A percentile compares a stretch with the other conserved stretches of the same genome.
Evolutionary conservation across 2,329 filamentous ascomycete genomes (phyloP).

Genomic region (Tetracladium maxilliforme): DNA sequence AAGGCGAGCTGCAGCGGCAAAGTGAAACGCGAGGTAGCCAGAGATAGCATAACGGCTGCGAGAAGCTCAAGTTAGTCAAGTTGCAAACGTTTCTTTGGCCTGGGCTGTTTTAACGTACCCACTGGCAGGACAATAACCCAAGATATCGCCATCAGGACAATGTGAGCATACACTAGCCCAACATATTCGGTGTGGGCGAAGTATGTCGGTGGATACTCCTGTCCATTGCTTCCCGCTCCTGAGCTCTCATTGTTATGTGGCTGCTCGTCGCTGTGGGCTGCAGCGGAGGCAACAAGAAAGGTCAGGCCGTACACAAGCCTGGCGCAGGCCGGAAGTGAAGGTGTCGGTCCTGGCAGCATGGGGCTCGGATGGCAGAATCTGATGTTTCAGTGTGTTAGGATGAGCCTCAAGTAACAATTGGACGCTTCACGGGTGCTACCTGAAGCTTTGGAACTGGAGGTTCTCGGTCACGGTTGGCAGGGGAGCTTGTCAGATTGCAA

Average conservation of each 20-base stretch:
- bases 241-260: no score
- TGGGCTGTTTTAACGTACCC: slow-evolving; percentile 42
- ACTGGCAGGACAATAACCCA: slow-evolving; percentile 59
- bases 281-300: no score
- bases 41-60: slow-evolving; percentile 70
- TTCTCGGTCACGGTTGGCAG: no score
- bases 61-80: slow-evolving; percentile 3
- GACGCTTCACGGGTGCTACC: no score
- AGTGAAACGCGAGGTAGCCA: slow-evolving; percentile 63
- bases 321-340: no score
- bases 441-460: no score
- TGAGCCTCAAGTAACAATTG: no score
- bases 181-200: slow-evolving; percentile 22
- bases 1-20: slow-evolving; percentile 57
- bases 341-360: slow-evolving; percentile 15
- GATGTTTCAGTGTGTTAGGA: no score
- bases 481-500: no score
- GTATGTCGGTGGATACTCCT: slow-evolving; percentile 21
- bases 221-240: slow-evolving; percentile 13
- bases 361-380: no score
- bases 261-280: slow-evolving; percentile 17
- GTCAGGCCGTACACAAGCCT: no score
- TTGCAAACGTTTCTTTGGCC: not conserved
- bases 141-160: slow-evolving; percentile 49
- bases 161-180: slow-evolving; percentile 36